Evolutionary conservation across 306 rosid genomes (phyloP).

Genomic region (Gynostemma pentaphyllum): DNA sequence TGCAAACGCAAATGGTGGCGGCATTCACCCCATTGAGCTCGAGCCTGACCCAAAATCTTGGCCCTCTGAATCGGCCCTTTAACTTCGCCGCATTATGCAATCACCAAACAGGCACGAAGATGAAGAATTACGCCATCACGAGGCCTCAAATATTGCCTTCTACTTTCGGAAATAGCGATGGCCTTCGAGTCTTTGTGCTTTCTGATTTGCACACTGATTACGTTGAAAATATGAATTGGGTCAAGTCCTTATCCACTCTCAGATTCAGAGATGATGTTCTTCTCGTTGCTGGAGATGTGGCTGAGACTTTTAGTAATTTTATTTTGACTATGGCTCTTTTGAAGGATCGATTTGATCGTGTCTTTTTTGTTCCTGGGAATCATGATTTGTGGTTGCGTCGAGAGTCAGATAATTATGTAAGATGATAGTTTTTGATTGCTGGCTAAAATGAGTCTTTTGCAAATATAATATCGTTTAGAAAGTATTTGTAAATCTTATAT

Average conservation of each 20-base stretch:
- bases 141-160: slow-evolving; percentile 43
- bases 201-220: slow-evolving; percentile 86
- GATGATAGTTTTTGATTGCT: no score
- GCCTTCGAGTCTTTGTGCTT: slow-evolving; percentile 54
- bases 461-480: no score
- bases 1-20: not conserved
- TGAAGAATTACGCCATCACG: slow-evolving; percentile 7
- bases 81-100: slow-evolving; percentile 23
- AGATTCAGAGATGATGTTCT: slow-evolving; percentile 48
- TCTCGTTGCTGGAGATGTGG: slow-evolving; percentile 79
- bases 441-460: no score
- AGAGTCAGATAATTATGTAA: slow-evolving; percentile 46
- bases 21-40: not conserved
- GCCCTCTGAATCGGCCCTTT: slow-evolving; percentile 19
- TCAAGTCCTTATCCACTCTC: slow-evolving; percentile 31
- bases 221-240: slow-evolving; percentile 76
- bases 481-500: no score
- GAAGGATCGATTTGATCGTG: slow-evolving; percentile 62
- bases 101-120: slow-evolving; percentile 21
- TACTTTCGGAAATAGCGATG: slow-evolving; percentile 22
- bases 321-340: slow-evolving; percentile 56
- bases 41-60: not conserved
- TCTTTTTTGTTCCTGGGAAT: slow-evolving; percentile 71
- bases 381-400: slow-evolving; percentile 86
- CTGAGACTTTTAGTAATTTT: slow-evolving; percentile 55